A percentile compares a stretch with the other conserved stretches of the same genome.
Evolutionary conservation across 345 rosid genomes (phyloP).

Genomic region (Aethionema arabicum): DNA sequence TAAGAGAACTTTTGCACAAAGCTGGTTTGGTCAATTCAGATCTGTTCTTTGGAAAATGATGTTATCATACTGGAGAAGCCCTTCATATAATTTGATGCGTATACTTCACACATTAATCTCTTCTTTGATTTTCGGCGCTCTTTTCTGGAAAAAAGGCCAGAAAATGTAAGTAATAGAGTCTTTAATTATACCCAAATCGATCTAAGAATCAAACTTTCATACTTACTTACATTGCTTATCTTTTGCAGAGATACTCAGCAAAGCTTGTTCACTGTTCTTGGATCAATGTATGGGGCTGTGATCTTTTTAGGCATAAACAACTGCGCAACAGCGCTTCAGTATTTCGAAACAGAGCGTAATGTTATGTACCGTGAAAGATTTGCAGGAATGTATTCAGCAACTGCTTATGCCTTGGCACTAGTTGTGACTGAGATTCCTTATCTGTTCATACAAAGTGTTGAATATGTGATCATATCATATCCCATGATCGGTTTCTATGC

Average conservation of each 20-base stretch:
- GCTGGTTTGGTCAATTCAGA: conserved; percentile 64
- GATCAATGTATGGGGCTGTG: conserved; percentile 46
- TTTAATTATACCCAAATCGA: no score
- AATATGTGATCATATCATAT: conserved; percentile 51
- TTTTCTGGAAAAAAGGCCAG: conserved; percentile 77
- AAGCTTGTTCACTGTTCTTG: conserved; percentile 56
- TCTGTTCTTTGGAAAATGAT: conserved; percentile 73
- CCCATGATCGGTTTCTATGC: conserved; percentile 68
- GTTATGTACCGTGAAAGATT: conserved; percentile 78
- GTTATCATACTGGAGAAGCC: conserved; percentile 83
- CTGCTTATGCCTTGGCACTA: conserved; percentile 72
- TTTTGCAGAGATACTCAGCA: conserved; percentile 60
- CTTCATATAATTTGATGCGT: conserved; percentile 68
- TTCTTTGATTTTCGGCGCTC: conserved; percentile 59
- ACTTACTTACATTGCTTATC: neutral
- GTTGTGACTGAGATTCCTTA: conserved; percentile 74
- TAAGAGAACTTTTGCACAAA: conserved; percentile 54
- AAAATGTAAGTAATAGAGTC: conserved; percentile 43
- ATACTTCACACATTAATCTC: conserved; percentile 38
- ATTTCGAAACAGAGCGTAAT: conserved; percentile 55
- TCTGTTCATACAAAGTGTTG: conserved; percentile 42
- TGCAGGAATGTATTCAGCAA: conserved; percentile 82
- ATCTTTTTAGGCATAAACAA: conserved; percentile 67
- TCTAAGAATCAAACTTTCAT: neutral
- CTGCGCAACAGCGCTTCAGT: conserved; percentile 59